These are phyloP conservation scores for Fonsecaea erecta DNA, from an alignment of 2,329 filamentous ascomycete species.

Conservation along the genomic window DNA sequence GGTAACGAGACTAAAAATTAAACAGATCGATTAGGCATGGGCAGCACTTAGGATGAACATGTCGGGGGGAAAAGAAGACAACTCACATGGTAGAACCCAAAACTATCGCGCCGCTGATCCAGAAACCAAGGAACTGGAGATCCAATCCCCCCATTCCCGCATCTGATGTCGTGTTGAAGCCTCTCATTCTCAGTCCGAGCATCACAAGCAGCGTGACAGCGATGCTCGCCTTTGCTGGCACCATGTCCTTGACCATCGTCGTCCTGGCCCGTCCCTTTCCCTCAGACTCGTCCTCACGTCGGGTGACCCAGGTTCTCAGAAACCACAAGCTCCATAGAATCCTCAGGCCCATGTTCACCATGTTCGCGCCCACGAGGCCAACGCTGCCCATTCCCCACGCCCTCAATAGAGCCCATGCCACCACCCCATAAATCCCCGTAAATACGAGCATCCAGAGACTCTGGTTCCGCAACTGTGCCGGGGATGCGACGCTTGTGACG, in stretches of 20 bases:
- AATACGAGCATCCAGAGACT: constrained; percentile 84
- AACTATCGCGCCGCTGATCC: constrained; percentile 16
- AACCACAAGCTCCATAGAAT: constrained; percentile 81
- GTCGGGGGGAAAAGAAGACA: not conserved
- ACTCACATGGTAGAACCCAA: constrained; percentile 33
- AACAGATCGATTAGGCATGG: not conserved
- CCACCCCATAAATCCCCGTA: constrained; percentile 73
- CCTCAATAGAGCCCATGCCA: constrained; percentile 64
- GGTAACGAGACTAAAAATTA: constrained; percentile 24
- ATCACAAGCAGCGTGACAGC: constrained; percentile 11
- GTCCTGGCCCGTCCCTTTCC: not conserved
- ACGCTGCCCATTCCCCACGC: constrained; percentile 71
- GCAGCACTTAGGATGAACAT: not conserved
- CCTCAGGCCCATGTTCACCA: constrained; percentile 84
- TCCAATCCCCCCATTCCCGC: constrained; percentile 4
- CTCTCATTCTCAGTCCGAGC: constrained; percentile 13
- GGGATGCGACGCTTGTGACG: constrained; percentile 81
- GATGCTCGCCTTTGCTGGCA: constrained; percentile 13
- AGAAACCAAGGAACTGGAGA: constrained; percentile 13
- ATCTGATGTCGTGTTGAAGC: not conserved
- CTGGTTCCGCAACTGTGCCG: constrained; percentile 75
- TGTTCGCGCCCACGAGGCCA: constrained; percentile 85
- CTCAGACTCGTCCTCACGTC: not conserved
- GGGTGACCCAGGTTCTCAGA: constrained; percentile 53
- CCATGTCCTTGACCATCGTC: not conserved